A percentile compares a stretch with the other conserved stretches of the same genome.
phyloP scores from a whole-genome alignment of 768 basidiomycete genomes.

The Tricholomella constricta region DNA sequence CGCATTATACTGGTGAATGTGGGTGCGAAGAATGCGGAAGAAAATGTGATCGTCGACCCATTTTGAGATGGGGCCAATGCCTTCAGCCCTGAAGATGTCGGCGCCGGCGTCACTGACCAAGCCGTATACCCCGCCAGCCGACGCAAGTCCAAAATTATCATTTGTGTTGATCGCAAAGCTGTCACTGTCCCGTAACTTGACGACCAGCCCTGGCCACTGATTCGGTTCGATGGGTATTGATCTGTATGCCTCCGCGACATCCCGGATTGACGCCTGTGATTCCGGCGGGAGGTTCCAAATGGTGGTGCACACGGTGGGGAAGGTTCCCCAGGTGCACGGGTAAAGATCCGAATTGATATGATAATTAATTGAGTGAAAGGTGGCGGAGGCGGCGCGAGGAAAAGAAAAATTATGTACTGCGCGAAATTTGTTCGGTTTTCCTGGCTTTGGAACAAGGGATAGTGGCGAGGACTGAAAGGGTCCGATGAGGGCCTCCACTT shows the following conservation, averaged over 20 bases:
- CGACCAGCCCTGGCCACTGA: slow-evolving; percentile 37
- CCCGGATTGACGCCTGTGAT: slow-evolving; percentile 35
- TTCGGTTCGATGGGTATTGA: slow-evolving; percentile 27
- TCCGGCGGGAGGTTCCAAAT: slow-evolving; percentile 37
- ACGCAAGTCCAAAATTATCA: slow-evolving; percentile 22
- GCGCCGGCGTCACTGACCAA: slow-evolving; percentile 18
- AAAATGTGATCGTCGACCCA: slow-evolving; percentile 35
- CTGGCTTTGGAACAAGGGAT: slow-evolving; percentile 35
- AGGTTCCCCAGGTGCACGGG: slow-evolving; percentile 49
- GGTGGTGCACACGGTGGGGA: slow-evolving; percentile 29
- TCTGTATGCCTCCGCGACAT: slow-evolving; percentile 42
- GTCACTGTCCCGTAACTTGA: slow-evolving; percentile 15
- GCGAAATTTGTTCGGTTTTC: slow-evolving; percentile 31
- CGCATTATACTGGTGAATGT: background rate
- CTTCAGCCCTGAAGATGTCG: slow-evolving; percentile 21
- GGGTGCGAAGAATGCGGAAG: slow-evolving; percentile 15
- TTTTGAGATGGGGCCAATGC: slow-evolving; percentile 25
- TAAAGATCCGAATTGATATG: slow-evolving; percentile 31
- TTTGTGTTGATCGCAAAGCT: slow-evolving; percentile 23
- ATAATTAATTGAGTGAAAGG: slow-evolving; percentile 32
- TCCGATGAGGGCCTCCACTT: slow-evolving; percentile 32
- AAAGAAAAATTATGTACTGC: slow-evolving; percentile 42
- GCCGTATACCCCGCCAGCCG: slow-evolving; percentile 25
- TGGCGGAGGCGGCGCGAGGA: slow-evolving; percentile 14
- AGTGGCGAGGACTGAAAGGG: slow-evolving; percentile 42